Evolutionary conservation across 1,284 basidiomycete genomes (phyloP), one percentile per base, ranked within the genome.

Genomic region (Cystobasidium slooffiae): DNA sequence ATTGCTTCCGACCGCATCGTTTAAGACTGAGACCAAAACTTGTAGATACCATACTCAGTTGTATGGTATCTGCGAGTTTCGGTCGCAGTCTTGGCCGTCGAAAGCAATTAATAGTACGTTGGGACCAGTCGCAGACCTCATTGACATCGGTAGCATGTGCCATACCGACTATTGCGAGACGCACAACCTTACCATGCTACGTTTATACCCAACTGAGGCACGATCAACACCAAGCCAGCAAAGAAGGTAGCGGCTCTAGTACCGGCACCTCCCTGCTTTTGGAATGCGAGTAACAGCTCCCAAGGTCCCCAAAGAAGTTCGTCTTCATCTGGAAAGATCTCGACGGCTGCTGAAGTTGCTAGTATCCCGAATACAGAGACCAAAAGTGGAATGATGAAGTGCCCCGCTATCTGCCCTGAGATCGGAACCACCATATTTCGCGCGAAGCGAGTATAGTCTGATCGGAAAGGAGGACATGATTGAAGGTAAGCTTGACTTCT

Each of bases 221-320:
- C 70, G 62, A 82, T 76, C 75, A 84, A 83, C 5, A 81, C 79
- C 12, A 80, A 67, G 6, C 79, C 79, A 77, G 81, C 78, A 66
- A 84, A 84, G 77, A 83, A 84, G 8, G 83, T 81, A 12, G 81
- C 84, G 0, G 83, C 83, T 8, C 84, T 78, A 6, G 81, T 79
- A 6, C 78, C 80, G 6, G 77, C 58, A 7, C 80, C 76, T 59
- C 82, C 80, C 1, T 81, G 77, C 61, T 80, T 73, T 55, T 79
- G 78, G 41, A 83, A 79, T 46, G 78, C 80, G 0, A 78, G 77
- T 56, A 84, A 77, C 37, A 84, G 77, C 22, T 80, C 79, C 52
- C 83, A 82, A 0, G 83, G 82, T 44, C 80, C 78, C 83, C 83
- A 84, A 22, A 83, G 77, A 1, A 81, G 77, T 7, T 46, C 8